Conservation (phyloP, 2,329 filamentous ascomycete genomes). For the Juglanconis oblonga region DNA sequence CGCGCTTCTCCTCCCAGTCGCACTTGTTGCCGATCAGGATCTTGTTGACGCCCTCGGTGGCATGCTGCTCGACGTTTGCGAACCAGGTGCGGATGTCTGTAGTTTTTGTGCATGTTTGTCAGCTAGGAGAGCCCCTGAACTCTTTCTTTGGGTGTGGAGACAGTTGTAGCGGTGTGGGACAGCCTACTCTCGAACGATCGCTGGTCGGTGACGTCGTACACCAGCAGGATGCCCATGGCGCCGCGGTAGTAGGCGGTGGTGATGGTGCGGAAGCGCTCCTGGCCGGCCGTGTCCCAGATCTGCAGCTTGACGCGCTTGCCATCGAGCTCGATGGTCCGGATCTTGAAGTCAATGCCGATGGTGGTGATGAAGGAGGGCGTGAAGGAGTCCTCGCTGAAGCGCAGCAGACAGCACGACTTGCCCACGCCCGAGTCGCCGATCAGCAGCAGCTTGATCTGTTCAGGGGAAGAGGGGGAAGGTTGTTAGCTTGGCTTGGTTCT, state of each 20-base stretch:
- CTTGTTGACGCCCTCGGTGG: slow-evolving; percentile 98
- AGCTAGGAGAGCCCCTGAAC: too few relatives aligned
- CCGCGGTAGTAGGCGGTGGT: slow-evolving; percentile 98
- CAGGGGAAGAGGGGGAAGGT: slow-evolving; percentile 4
- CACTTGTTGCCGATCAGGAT: slow-evolving; percentile 99
- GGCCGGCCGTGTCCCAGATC: slow-evolving; percentile 98
- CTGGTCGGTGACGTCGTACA: slow-evolving; percentile 98
- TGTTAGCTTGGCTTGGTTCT: background rate
- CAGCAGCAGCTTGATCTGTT: slow-evolving; percentile 90
- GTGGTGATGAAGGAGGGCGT: slow-evolving; percentile 98
- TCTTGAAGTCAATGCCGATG: slow-evolving; percentile 99
- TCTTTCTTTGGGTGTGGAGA: too few relatives aligned
- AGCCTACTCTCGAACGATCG: slow-evolving; percentile 86
- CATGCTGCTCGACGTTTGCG: slow-evolving; percentile 97
- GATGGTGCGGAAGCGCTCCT: slow-evolving; percentile 98
- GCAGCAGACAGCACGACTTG: slow-evolving; percentile 94
- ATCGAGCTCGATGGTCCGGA: slow-evolving; percentile 97
- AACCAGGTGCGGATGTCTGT: slow-evolving; percentile 97
- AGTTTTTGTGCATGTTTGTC: background rate
- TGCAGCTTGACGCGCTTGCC: slow-evolving; percentile 98
- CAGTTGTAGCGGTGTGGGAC: slow-evolving; percentile 15
- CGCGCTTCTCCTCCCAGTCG: slow-evolving; percentile 99
- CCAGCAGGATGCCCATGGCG: slow-evolving; percentile 95
- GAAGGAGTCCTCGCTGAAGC: slow-evolving; percentile 97
- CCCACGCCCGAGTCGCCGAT: slow-evolving; percentile 96